Conservation (phyloP, 441 rosid genomes). For the Erodium moschatum region DNA sequence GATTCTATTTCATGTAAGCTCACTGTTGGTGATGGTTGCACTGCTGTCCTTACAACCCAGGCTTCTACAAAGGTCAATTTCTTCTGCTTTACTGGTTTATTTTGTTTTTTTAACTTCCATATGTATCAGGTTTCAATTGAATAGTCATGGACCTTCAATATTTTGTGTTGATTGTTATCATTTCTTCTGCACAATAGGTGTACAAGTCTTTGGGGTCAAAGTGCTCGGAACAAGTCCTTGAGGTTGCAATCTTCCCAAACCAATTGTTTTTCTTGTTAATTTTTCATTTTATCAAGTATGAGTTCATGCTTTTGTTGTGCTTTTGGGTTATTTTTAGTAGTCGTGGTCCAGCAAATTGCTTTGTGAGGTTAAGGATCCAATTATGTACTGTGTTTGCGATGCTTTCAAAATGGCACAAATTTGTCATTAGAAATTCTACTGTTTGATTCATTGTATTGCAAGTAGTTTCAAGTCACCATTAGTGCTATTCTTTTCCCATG, state of each 20-base stretch:
- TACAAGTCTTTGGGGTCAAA: constrained; percentile 72
- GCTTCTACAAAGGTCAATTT: constrained; percentile 75
- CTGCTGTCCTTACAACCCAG: constrained; percentile 70
- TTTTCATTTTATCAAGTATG: not conserved
- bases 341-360: not conserved
- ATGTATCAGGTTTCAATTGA: not conserved
- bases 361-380: not conserved
- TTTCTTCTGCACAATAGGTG: constrained; percentile 32
- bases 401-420: not conserved
- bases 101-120: constrained; percentile 1
- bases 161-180: not conserved
- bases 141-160: not conserved
- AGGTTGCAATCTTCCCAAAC: constrained; percentile 40
- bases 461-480: constrained; percentile 15
- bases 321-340: not conserved
- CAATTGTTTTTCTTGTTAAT: not conserved
- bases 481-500: constrained; percentile 25
- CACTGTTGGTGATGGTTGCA: constrained; percentile 62
- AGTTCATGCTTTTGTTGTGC: not conserved
- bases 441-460: constrained; percentile 9
- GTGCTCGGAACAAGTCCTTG: constrained; percentile 55
- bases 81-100: not conserved
- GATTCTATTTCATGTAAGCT: constrained; percentile 66
- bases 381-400: not conserved
- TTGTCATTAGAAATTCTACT: not conserved